A percentile compares a stretch with the other conserved stretches of the same genome.
phyloP scores from a whole-genome alignment of 768 basidiomycete species.

The Suillus subluteus region DNA sequence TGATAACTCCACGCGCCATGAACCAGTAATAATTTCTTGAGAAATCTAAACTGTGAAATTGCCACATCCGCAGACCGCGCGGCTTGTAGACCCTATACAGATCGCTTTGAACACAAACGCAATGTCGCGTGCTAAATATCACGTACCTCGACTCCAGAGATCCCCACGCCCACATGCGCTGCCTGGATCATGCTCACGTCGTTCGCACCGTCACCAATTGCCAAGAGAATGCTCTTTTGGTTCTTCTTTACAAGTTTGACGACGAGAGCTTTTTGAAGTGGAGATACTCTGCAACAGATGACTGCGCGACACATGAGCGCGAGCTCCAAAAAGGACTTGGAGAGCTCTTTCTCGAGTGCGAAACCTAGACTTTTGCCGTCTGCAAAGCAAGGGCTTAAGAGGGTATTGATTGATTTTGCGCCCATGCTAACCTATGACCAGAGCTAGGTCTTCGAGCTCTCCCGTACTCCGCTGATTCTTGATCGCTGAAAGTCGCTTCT shows the following conservation, averaged over 20 bases:
- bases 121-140: not conserved
- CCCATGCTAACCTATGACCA: conserved; percentile 78
- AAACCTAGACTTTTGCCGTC: conserved; percentile 95
- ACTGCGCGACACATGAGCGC: conserved; percentile 99
- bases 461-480: conserved; percentile 91
- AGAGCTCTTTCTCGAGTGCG: conserved; percentile 91
- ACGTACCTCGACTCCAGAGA: conserved; percentile 92
- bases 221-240: conserved; percentile 88
- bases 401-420: not conserved
- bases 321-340: conserved; percentile 88
- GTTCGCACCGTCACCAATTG: conserved; percentile 97
- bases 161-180: conserved; percentile 96
- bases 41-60: conserved; percentile 94
- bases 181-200: conserved; percentile 99
- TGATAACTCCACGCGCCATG: conserved; percentile 99
- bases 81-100: conserved; percentile 87
- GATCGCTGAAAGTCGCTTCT: conserved; percentile 87
- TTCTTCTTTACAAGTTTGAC: conserved; percentile 99
- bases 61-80: conserved; percentile 97
- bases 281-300: conserved; percentile 73
- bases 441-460: conserved; percentile 92
- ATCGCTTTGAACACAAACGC: not conserved
- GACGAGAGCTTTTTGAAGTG: conserved; percentile 94
- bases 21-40: conserved; percentile 94
- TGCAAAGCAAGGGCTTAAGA: conserved; percentile 30